Conservation (phyloP, 2,329 filamentous ascomycete species). For the Pestalotiopsis sp. region DNA sequence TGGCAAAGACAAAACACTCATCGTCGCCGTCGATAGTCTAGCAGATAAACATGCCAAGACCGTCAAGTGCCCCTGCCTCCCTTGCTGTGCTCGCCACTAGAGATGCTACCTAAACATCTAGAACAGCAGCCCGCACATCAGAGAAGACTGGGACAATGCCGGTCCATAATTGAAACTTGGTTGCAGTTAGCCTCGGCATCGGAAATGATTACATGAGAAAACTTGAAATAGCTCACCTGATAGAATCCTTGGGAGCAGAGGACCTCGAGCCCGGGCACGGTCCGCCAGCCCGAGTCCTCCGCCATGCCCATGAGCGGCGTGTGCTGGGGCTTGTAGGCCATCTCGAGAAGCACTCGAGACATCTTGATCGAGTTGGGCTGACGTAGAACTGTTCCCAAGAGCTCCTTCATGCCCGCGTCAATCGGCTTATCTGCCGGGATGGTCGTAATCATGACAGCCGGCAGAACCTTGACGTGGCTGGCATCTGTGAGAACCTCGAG, state of each 20-base stretch:
- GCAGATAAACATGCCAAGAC: background rate
- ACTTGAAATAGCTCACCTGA: slow-evolving; percentile 61
- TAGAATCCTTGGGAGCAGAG: slow-evolving; percentile 87
- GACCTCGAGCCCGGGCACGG: slow-evolving; percentile 86
- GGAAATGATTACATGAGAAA: background rate
- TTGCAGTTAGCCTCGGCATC: slow-evolving; percentile 21
- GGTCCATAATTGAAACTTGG: slow-evolving; percentile 81
- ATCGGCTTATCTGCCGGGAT: slow-evolving; percentile 89
- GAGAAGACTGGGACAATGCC: slow-evolving; percentile 75
- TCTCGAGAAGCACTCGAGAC: slow-evolving; percentile 76
- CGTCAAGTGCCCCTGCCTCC: background rate
- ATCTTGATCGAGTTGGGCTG: slow-evolving; percentile 36
- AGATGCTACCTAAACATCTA: slow-evolving; percentile 36
- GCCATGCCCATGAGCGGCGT: slow-evolving; percentile 88
- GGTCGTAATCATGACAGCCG: slow-evolving; percentile 80
- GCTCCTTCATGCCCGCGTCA: slow-evolving; percentile 68
- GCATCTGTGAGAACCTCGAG: slow-evolving; percentile 59
- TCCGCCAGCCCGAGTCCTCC: slow-evolving; percentile 75
- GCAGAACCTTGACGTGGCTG: slow-evolving; percentile 51
- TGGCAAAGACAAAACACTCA: background rate
- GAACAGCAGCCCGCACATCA: slow-evolving; percentile 65
- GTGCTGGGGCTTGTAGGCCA: slow-evolving; percentile 90
- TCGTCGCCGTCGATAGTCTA: background rate
- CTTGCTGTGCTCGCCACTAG: background rate
- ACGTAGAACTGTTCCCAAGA: slow-evolving; percentile 59